phyloP scores from a whole-genome alignment of 371 early-diverging fungal species.

The Mucor circinelloides region DNA sequence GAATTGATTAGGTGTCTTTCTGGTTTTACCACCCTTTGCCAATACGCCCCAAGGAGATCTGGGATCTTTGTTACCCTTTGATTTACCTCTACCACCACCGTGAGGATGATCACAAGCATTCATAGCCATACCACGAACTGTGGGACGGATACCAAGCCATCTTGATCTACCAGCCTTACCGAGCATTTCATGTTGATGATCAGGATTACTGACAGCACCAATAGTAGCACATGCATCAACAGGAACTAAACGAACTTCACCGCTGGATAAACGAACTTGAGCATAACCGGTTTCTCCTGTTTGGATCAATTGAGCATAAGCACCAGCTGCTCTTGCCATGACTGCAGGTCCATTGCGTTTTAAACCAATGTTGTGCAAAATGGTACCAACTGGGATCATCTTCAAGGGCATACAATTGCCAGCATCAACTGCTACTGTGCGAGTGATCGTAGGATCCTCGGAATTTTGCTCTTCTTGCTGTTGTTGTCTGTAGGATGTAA shows the following conservation, averaged over 20 bases:
- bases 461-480: constrained; percentile 9
- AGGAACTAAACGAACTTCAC: constrained; percentile 90
- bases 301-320: constrained; percentile 85
- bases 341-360: constrained; percentile 81
- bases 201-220: constrained; percentile 91
- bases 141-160: constrained; percentile 89
- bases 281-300: constrained; percentile 83
- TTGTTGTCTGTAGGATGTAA: constrained; percentile 38
- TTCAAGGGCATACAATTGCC: constrained; percentile 93
- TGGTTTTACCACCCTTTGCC: constrained; percentile 96
- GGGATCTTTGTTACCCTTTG: constrained; percentile 92
- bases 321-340: constrained; percentile 89
- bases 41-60: constrained; percentile 94
- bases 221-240: constrained; percentile 91
- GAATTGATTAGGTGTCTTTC: constrained; percentile 73
- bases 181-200: constrained; percentile 86
- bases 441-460: constrained; percentile 49
- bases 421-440: constrained; percentile 70
- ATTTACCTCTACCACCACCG: constrained; percentile 98
- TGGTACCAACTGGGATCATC: constrained; percentile 93
- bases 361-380: constrained; percentile 88
- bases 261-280: constrained; percentile 85
- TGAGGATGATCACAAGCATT: constrained; percentile 99
- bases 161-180: constrained; percentile 94
- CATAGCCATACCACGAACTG: constrained; percentile 99